These are phyloP conservation scores for Cladorrhinum samala DNA, from an alignment of 495 filamentous ascomycete species.

Conservation along the genomic window DNA sequence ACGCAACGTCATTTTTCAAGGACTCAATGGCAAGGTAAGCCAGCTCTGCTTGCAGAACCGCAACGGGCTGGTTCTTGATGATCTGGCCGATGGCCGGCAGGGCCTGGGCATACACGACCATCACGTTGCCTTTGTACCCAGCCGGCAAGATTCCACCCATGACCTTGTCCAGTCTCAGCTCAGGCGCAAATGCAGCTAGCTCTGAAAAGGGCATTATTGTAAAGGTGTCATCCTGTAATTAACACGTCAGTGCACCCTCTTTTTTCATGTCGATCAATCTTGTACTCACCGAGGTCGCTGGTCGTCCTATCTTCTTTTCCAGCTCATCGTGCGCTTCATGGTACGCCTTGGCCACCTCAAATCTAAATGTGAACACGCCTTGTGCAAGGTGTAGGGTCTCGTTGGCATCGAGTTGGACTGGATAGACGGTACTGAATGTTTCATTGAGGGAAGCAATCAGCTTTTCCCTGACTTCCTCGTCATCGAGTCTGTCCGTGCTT, in stretches of 20 bases:
- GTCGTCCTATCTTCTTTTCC: too few relatives aligned
- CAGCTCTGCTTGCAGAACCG: slow-evolving; percentile 2
- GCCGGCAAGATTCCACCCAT: neutral
- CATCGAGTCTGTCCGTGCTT: too few relatives aligned
- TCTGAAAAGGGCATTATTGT: slow-evolving; percentile 6
- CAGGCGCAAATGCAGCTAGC: neutral
- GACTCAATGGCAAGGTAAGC: neutral
- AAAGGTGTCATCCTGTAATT: too few relatives aligned
- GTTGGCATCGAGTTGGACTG: too few relatives aligned
- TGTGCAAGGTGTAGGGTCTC: too few relatives aligned
- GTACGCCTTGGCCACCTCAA: too few relatives aligned
- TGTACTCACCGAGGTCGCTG: too few relatives aligned
- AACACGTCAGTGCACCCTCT: neutral
- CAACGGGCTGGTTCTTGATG: slow-evolving; percentile 2
- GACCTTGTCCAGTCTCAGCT: neutral
- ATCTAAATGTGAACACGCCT: too few relatives aligned
- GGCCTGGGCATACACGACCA: neutral
- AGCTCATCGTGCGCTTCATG: too few relatives aligned
- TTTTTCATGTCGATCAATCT: neutral
- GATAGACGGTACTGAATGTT: too few relatives aligned
- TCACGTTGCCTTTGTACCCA: neutral
- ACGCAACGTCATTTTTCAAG: neutral
- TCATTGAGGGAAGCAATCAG: too few relatives aligned
- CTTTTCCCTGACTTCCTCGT: too few relatives aligned
- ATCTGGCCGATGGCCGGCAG: neutral